Base-by-base conservation (phyloP, 2,329 filamentous ascomycete genomes). In the Diaporthe helianthi region DNA sequence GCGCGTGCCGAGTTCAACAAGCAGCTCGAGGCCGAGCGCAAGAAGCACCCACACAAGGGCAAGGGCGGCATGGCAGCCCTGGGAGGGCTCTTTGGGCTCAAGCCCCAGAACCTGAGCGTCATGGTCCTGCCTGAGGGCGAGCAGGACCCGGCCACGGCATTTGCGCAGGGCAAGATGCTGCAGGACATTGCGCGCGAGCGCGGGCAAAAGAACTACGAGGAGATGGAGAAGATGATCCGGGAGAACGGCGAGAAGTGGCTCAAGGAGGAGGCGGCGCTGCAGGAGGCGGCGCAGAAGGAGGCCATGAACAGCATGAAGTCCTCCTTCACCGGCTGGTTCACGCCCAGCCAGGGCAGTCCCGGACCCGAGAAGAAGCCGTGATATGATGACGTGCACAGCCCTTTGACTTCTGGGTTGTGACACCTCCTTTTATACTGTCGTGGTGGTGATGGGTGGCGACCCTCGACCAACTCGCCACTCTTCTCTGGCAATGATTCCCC, bases 231-330 rank as follows among this genome's bases (percentile, higher is more conserved):
- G 81, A 92, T 97, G 83, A 97, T 99, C 75, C 87, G 92, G 55
- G 92, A 97, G 80, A 96, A 98, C 78, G 96, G 94, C 65, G 93
- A 95, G 79, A 93, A 95, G 83, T 98, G 94, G 93, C 85, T 99
- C 74, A 94, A 94, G 84, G 95, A 98, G 80, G 94, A 97, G 85
- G 92, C 92, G 52, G 90, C 90, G 60, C 88, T 93, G 78, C 91
- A 94, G 83, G 95, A 98, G 85, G 94, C 93, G 84, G 86, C 90
- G 72, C 92, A 94, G 80, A 92, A 97, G 77, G 94, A 97, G 81
- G 91, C 92, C 75, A 94, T 97, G 91, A 92, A 92, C 82, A 93
- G 88, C 77, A 97, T 97, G 93, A 96, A 95, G 87, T 88, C 87
- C 69, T 91, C 90, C 33, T 90, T 96, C 76, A 85, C 86, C 46